Base-by-base conservation (phyloP, 2,329 filamentous ascomycete genomes). In the Aspergillus pseudonomiae region DNA sequence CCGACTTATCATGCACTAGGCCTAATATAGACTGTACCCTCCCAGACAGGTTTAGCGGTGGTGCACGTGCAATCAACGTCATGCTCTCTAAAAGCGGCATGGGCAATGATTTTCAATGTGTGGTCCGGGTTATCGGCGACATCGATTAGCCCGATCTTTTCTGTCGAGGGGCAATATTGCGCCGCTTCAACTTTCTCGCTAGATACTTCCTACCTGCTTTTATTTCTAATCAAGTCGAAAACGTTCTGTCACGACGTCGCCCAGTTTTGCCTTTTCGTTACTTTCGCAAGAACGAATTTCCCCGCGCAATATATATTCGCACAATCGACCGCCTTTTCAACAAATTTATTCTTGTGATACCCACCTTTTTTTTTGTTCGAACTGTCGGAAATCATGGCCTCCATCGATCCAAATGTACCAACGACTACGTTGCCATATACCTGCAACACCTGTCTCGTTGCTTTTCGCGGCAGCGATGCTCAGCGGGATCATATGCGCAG, bases 381-480 rank as follows among this genome's bases (percentile, higher is more conserved):
- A 19, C n/a, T 19, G 10, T 21, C 24, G 14, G 36, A 41, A 41
- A 57, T n/a, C 14, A 61, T 61, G 59, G 59, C 59, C 5, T 61
- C 59, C 10, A 14, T 57, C 32, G 62, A 63, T 36, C 53, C 46
- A 21, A 57, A 59, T 53, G 45, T 32, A n/a, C 45, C 62, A 26
- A 16, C 36, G 24, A 61, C 57, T 26, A 41, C 53, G 57, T 93
- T 97, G 77, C 94, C 95, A 1, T 99, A 94, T 81, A 98, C 94
- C 61, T 99, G 95, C 88, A 99, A 98, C 80, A 95, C 94, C 63
- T 99, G 95, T 77, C 93, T 97, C 78, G 94, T 99, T 71, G 95
- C 94, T 59, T 99, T 98, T 81, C 90, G 94, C 69, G 93, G 92
- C 75, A 93, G 92, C 77, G 94, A 98, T 76, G 85, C 96, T 62